Percentiles rank a stretch among this genome's conserved stretches.
Conservation (phyloP, 371 early-diverging fungal genomes). For the Apophysomyces ossiformis region DNA sequence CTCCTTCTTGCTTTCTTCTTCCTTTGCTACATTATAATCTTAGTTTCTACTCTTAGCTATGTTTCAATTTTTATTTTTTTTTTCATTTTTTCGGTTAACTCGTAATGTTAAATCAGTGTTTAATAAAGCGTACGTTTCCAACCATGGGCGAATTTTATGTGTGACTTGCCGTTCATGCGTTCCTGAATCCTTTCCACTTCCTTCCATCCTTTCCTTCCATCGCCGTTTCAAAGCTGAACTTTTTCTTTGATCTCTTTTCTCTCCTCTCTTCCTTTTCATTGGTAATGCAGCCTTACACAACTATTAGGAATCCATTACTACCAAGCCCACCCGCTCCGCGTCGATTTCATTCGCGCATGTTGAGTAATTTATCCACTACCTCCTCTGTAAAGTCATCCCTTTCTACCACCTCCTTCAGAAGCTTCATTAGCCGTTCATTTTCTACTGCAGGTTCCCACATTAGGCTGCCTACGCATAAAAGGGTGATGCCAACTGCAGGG, state of each 20-base stretch:
- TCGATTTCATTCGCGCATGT: slow-evolving; percentile 7
- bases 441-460: slow-evolving; percentile 25
- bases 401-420: slow-evolving; percentile 1
- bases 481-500: background rate
- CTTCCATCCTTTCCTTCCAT: background rate
- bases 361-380: background rate
- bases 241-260: too few species aligned
- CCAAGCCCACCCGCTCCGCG: slow-evolving; percentile 8
- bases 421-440: slow-evolving; percentile 18
- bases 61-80: too few species aligned
- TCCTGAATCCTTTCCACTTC: background rate
- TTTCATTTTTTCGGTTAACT: too few species aligned
- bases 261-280: slow-evolving; percentile 9
- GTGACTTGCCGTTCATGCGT: slow-evolving; percentile 10
- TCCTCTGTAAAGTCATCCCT: slow-evolving; percentile 1
- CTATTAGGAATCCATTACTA: slow-evolving; percentile 15
- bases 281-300: slow-evolving; percentile 7
- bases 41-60: too few species aligned
- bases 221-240: too few species aligned
- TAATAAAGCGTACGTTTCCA: too few species aligned
- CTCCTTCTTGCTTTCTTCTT: too few species aligned
- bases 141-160: background rate
- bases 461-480: slow-evolving; percentile 12
- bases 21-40: too few species aligned
- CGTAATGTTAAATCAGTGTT: too few species aligned